These are phyloP conservation scores for Toxoplasma gondii DNA, from an alignment of 169 alveolate genomes.

Conservation along the genomic window DNA sequence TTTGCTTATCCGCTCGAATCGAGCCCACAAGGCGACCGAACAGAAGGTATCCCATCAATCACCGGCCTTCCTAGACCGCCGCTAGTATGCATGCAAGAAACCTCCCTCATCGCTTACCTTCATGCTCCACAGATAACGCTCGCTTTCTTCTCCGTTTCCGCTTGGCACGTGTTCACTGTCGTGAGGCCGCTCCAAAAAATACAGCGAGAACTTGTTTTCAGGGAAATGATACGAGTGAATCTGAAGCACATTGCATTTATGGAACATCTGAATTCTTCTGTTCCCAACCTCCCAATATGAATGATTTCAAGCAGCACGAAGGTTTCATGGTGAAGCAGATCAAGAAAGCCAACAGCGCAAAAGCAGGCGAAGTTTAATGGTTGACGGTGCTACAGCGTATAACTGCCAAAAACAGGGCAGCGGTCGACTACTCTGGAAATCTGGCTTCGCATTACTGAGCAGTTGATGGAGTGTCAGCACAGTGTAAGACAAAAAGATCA, in stretches of 20 bases:
- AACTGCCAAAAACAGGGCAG: too few species aligned
- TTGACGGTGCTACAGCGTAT: too few species aligned
- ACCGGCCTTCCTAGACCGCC: too few species aligned
- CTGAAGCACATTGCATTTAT: slow-evolving; percentile 28
- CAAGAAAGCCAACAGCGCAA: too few species aligned
- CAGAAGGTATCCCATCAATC: too few species aligned
- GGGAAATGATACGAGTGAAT: slow-evolving; percentile 72
- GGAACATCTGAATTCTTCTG: neutral
- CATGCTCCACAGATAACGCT: slow-evolving; percentile 78
- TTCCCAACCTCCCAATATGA: neutral
- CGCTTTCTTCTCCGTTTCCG: slow-evolving; percentile 73
- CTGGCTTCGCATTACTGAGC: too few species aligned
- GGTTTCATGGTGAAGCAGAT: too few species aligned
- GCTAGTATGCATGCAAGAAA: neutral
- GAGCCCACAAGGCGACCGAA: too few species aligned
- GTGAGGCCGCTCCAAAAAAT: slow-evolving; percentile 78
- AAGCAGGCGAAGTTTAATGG: too few species aligned
- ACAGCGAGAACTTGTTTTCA: slow-evolving; percentile 76
- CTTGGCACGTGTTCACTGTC: slow-evolving; percentile 68
- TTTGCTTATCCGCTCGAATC: too few species aligned
- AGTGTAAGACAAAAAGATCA: neutral
- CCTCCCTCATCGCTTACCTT: slow-evolving; percentile 26
- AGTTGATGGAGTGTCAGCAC: neutral
- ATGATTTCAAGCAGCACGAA: neutral
- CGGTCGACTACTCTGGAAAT: too few species aligned